Conservation (phyloP, 139 green algal species). For the Chlamydomonas sphaeroides region DNA sequence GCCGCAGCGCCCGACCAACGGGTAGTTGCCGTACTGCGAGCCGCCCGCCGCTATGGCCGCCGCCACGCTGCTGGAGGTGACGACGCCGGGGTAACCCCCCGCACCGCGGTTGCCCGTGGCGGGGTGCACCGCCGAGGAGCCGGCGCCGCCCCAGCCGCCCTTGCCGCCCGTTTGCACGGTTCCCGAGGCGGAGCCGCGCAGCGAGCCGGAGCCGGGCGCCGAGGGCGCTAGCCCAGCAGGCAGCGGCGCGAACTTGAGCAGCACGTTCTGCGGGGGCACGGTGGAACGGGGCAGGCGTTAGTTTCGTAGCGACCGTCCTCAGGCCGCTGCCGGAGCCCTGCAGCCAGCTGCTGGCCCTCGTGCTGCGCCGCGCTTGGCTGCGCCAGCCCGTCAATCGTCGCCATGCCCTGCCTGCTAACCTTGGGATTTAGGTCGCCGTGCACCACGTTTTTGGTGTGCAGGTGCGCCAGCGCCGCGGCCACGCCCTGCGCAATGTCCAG, state of each 20-base stretch:
- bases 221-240: neutral
- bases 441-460: slow-evolving; percentile 41
- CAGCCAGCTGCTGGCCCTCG: too few relatives aligned
- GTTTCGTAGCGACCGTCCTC: too few relatives aligned
- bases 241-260: slow-evolving; percentile 15
- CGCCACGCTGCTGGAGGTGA: too few relatives aligned
- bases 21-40: slow-evolving; percentile 10
- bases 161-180: neutral
- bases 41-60: too few relatives aligned
- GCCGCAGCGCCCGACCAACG: slow-evolving; percentile 4
- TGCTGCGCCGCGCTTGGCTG: too few relatives aligned
- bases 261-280: slow-evolving; percentile 15
- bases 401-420: too few relatives aligned
- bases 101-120: neutral
- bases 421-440: slow-evolving; percentile 43
- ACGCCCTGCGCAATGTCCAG: slow-evolving; percentile 33
- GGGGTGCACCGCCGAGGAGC: neutral
- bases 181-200: neutral
- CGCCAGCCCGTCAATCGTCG: too few relatives aligned
- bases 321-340: too few relatives aligned
- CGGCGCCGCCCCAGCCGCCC: neutral
- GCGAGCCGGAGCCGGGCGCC: neutral
- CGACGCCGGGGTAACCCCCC: neutral
- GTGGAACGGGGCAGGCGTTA: too few relatives aligned
- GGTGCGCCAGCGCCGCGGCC: slow-evolving; percentile 17